A percentile compares a stretch with the other conserved stretches of the same genome.
Conservation (phyloP, 2,329 filamentous ascomycete genomes). For the Apiospora rasikravindrae region DNA sequence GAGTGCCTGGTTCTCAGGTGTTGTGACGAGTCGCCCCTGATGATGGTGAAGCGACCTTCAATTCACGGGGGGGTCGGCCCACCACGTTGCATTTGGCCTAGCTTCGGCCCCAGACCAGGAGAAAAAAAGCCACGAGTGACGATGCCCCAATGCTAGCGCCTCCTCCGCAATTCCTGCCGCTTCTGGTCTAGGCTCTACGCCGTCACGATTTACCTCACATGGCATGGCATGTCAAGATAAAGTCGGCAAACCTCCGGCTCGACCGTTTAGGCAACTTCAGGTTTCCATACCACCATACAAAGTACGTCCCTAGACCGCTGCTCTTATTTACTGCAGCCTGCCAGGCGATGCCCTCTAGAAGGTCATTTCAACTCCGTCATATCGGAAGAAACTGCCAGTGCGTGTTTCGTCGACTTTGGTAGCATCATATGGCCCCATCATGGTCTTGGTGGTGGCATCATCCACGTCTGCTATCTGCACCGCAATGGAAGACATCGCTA, state of each 20-base stretch:
- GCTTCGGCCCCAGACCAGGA: not conserved
- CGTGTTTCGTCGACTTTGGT: no score
- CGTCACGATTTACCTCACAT: conserved; percentile 2
- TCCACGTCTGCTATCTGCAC: no score
- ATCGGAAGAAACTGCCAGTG: no score
- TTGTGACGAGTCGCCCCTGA: not conserved
- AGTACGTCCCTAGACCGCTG: no score
- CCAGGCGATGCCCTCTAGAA: no score
- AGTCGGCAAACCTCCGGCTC: not conserved
- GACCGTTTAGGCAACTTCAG: not conserved
- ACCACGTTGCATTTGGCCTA: conserved; percentile 1
- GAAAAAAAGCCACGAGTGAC: conserved; percentile 19
- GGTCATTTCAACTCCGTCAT: no score
- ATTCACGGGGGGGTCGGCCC: not conserved
- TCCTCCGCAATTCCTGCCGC: conserved; percentile 2
- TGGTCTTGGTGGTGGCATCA: no score
- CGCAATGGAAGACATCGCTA: no score
- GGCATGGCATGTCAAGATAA: not conserved
- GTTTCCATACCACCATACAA: not conserved
- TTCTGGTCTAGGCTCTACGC: not conserved
- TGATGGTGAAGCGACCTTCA: not conserved
- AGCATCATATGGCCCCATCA: no score
- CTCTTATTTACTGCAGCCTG: not conserved
- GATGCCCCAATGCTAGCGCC: not conserved
- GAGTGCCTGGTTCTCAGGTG: not conserved